Conservation (phyloP, 306 rosid genomes). For the Begonia masoniana region DNA sequence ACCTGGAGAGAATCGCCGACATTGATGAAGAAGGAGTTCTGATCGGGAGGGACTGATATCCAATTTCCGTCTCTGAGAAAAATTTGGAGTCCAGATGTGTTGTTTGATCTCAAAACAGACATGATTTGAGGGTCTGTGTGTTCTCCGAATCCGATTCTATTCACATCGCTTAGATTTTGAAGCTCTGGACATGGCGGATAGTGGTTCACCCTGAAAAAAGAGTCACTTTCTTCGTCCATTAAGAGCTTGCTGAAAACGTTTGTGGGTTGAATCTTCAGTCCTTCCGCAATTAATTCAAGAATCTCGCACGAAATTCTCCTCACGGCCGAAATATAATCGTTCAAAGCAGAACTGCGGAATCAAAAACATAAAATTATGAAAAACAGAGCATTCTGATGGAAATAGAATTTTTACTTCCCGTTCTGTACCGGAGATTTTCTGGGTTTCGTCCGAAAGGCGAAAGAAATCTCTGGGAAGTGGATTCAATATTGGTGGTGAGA, state of each 20-base stretch:
- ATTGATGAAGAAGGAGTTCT: conserved; percentile 59
- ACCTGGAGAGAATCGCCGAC: conserved; percentile 92
- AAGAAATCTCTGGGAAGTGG: too few relatives aligned
- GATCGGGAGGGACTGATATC: conserved; percentile 77
- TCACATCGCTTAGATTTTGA: conserved; percentile 17
- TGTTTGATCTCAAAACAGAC: conserved; percentile 31
- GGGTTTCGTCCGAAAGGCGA: conserved; percentile 20
- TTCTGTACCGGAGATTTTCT: conserved; percentile 22
- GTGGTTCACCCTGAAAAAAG: conserved; percentile 58
- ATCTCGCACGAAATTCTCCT: conserved; percentile 59
- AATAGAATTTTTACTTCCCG: too few relatives aligned
- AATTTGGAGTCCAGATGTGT: conserved; percentile 72
- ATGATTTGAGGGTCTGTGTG: conserved; percentile 71
- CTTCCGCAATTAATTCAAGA: conserved; percentile 77
- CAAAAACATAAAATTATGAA: conserved; percentile 14
- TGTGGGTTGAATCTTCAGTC: conserved; percentile 41
- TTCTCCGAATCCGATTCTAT: conserved; percentile 71
- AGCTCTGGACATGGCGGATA: conserved; percentile 71
- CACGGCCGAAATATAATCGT: conserved; percentile 36
- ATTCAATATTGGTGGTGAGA: conserved; percentile 21
- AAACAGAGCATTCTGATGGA: too few relatives aligned
- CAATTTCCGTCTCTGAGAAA: conserved; percentile 51
- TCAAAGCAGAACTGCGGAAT: conserved; percentile 32
- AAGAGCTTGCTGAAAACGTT: conserved; percentile 54
- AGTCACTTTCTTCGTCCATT: conserved; percentile 70